Evolutionary conservation across 805 yeast genomes (phyloP), one percentile per base, ranked within the genome.

Genomic region (Saccharomycopsis malanga): DNA sequence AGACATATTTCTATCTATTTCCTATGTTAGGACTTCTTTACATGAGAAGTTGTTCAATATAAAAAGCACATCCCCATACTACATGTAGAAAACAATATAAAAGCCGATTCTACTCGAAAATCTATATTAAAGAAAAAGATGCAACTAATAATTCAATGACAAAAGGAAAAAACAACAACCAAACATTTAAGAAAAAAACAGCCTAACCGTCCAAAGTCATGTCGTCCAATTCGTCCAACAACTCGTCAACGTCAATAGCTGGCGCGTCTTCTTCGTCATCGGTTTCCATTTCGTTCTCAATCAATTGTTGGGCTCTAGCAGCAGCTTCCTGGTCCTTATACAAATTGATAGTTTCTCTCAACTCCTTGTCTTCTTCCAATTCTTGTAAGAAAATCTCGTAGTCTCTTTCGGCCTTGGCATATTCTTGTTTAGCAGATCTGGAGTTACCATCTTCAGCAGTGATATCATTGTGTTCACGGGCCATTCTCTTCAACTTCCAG

Each of bases 401-500:
- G 68, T 91, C 98, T 66, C 79, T 81, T 68, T 91, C 97, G 4
- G 95, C 96, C 58, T 85, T 76, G 64, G 87, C 98, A 58, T 79
- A 80, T 54, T 88, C 96, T 66, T 85, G 93, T 70, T 77, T 83
- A 47, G 87, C 89, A 54, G 78, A 83, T 68, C 88, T 83, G 2
- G 78, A 71, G 52, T 66, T 70, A 54, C 63, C 63, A 49, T 72
- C 77, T 55, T 78, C 73, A 49, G 93, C 94, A 39, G 81, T 88
- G 55, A 87, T 79, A 57, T 89, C 97, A 56, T 79, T 77, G 69
- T 89, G 95, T 68, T 93, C 98, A 61, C 75, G 85, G 34, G 98
- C 98, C 96, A 91, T 89, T 74, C 98, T 84, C 81, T 86, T 85
- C 67, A 91, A 79, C 68, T 83, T 87, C 95, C 95, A 87, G 65